These are phyloP conservation scores for Falciphora oryzae DNA, from an alignment of 2,329 filamentous ascomycete genomes.

Conservation along the genomic window DNA sequence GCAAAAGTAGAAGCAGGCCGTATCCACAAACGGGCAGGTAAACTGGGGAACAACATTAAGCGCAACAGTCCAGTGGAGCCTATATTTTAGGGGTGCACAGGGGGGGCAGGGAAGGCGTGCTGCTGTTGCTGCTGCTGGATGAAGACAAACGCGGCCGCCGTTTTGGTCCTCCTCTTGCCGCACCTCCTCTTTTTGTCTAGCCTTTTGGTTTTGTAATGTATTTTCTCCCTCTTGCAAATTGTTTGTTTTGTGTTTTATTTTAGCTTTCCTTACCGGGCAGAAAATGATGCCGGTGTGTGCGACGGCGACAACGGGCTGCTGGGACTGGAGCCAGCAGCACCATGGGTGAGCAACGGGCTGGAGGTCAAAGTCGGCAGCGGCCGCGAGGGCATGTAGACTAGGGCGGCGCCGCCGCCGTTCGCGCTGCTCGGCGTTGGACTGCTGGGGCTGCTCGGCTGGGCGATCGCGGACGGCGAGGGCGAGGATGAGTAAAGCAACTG, in stretches of 20 bases:
- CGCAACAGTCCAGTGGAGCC: not conserved
- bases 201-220: not conserved
- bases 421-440: not conserved
- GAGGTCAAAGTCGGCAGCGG: too few relatives aligned
- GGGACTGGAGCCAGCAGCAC: not conserved
- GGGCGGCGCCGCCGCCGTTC: not conserved
- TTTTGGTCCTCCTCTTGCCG: not conserved
- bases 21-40: not conserved
- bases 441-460: not conserved
- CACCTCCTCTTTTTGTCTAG: not conserved
- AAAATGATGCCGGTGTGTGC: conserved; percentile 4
- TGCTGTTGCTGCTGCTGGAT: not conserved
- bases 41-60: not conserved
- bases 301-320: not conserved
- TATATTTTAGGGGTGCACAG: not conserved
- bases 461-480: not conserved
- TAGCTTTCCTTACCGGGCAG: not conserved
- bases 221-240: not conserved
- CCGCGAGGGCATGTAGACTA: not conserved
- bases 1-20: not conserved
- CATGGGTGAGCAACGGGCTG: too few relatives aligned
- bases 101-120: not conserved
- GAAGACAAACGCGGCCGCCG: not conserved
- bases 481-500: conserved; percentile 19
- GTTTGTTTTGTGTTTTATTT: not conserved